Conservation (phyloP, 345 rosid genomes). For the Lepidium didymum region DNA sequence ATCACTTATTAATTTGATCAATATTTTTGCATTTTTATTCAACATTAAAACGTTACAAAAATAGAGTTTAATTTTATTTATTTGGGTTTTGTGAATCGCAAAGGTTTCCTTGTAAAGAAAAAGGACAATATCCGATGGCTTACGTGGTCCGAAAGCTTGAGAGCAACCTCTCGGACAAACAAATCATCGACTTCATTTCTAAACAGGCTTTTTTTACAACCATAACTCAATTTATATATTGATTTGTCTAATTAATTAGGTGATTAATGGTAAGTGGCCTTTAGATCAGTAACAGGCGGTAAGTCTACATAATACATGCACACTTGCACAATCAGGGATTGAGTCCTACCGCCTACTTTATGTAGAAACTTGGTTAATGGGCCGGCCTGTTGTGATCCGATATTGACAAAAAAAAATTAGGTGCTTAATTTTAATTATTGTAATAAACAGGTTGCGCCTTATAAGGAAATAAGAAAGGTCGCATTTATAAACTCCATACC, state of each 20-base stretch:
- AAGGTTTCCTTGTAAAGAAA: conserved; percentile 69
- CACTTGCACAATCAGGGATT: no score
- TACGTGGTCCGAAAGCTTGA: conserved; percentile 49
- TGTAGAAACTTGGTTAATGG: no score
- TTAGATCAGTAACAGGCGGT: no score
- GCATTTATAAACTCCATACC: conserved; percentile 42
- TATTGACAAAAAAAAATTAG: no score
- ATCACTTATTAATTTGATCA: neutral
- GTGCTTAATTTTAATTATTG: no score
- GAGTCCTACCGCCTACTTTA: no score
- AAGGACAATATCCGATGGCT: conserved; percentile 76
- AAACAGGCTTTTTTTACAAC: conserved; percentile 38
- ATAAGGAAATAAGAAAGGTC: conserved; percentile 57
- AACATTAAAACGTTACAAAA: neutral
- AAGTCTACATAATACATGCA: no score
- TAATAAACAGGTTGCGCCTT: conserved; percentile 69
- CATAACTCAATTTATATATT: neutral
- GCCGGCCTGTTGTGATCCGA: no score
- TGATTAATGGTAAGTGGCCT: no score
- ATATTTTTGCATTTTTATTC: neutral
- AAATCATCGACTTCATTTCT: conserved; percentile 50
- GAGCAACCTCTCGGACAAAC: conserved; percentile 31
- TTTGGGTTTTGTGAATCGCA: neutral
- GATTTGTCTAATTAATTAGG: no score
- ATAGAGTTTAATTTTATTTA: neutral